Conservation (phyloP, 2,329 filamentous ascomycete species). For the Aspergillus sp. region DNA sequence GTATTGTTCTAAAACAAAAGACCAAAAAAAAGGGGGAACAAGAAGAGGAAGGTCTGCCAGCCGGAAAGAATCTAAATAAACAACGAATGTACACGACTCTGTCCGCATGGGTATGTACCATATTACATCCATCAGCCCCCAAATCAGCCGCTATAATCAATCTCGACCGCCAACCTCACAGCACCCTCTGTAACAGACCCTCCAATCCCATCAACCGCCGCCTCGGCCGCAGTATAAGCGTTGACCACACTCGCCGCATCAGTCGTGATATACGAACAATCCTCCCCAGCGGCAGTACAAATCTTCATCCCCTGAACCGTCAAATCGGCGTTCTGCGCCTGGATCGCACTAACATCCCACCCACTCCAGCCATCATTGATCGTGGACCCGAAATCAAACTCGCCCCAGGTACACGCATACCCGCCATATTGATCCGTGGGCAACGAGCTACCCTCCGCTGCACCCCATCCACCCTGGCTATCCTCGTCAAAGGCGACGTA, state of each 20-base stretch:
- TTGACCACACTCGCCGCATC: slow-evolving; percentile 28
- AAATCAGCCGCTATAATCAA: slow-evolving; percentile 33
- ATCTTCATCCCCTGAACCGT: slow-evolving; percentile 41
- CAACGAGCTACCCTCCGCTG: slow-evolving; percentile 30
- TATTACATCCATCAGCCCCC: too few species aligned
- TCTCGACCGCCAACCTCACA: slow-evolving; percentile 32
- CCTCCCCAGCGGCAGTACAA: slow-evolving; percentile 29
- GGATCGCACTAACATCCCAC: slow-evolving; percentile 45
- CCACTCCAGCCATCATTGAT: slow-evolving; percentile 41
- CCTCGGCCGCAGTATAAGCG: slow-evolving; percentile 34
- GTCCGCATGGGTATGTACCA: not conserved
- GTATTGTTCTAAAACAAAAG: too few species aligned
- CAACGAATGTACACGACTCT: not conserved
- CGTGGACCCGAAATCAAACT: slow-evolving; percentile 39
- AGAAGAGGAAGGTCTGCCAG: too few species aligned
- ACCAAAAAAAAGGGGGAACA: too few species aligned
- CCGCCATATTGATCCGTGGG: slow-evolving; percentile 35
- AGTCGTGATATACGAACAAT: slow-evolving; percentile 36
- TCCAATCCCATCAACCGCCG: slow-evolving; percentile 40
- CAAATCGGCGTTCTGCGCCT: slow-evolving; percentile 36
- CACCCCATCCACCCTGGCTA: slow-evolving; percentile 42
- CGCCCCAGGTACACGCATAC: slow-evolving; percentile 42
- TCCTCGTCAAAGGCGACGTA: slow-evolving; percentile 45
- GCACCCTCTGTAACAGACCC: slow-evolving; percentile 36
- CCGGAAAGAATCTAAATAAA: not conserved